These are phyloP conservation scores for Hirsutella rhossiliensis DNA, from an alignment of 2,329 filamentous ascomycete species.

Conservation along the genomic window DNA sequence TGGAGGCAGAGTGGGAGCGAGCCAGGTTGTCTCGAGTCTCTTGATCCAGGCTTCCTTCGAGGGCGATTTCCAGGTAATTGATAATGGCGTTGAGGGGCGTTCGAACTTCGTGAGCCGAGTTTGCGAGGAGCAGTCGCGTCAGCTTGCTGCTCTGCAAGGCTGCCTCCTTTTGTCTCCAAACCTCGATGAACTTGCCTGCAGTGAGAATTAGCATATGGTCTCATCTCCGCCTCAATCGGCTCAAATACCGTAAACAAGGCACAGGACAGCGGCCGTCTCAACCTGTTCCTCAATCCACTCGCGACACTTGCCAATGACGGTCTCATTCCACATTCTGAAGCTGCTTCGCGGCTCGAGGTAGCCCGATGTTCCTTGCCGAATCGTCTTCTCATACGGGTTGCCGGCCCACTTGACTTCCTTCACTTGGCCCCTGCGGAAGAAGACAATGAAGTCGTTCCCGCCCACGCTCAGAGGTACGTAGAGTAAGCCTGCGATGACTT, in stretches of 20 bases:
- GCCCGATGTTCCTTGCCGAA: constrained; percentile 59
- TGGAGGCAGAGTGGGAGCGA: constrained; percentile 80
- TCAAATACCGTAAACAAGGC: constrained; percentile 66
- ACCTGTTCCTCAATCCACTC: constrained; percentile 87
- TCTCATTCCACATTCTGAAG: constrained; percentile 74
- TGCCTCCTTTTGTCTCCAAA: constrained; percentile 84
- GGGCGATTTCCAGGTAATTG: constrained; percentile 83
- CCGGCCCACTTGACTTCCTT: constrained; percentile 77
- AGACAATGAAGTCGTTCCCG: constrained; percentile 78
- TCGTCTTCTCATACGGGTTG: constrained; percentile 71
- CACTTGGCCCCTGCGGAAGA: constrained; percentile 68
- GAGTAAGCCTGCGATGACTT: constrained; percentile 63
- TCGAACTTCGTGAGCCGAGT: constrained; percentile 84
- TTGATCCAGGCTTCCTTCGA: constrained; percentile 67
- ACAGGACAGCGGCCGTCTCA: constrained; percentile 78
- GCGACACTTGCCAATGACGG: constrained; percentile 65
- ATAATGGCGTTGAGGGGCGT: constrained; percentile 90
- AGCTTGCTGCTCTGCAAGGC: constrained; percentile 72
- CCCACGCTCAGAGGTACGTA: constrained; percentile 69
- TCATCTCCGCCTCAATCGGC: not conserved
- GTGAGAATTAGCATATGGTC: constrained; percentile 2
- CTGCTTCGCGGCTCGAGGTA: constrained; percentile 70
- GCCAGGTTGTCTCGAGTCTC: constrained; percentile 78
- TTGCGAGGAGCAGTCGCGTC: constrained; percentile 66
- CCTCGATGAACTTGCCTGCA: constrained; percentile 66